Percentiles rank a stretch among this genome's conserved stretches.
phyloP scores from a whole-genome alignment of 495 filamentous ascomycete genomes.

The Echria macrotheca region DNA sequence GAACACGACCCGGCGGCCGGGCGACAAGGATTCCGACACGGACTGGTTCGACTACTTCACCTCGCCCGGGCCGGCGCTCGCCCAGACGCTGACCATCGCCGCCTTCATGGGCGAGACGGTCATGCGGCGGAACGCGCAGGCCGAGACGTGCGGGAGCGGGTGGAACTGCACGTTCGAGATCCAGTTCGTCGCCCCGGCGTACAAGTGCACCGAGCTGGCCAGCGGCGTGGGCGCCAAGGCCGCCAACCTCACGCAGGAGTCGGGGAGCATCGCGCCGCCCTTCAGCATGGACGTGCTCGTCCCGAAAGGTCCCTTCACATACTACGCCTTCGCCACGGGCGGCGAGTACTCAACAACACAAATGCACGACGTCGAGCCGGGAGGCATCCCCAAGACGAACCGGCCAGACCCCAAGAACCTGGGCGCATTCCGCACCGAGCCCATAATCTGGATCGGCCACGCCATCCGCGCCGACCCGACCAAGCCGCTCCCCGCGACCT shows the following conservation, averaged over 20 bases:
- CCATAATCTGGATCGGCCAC: constrained; percentile 34
- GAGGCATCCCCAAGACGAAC: constrained; percentile 23
- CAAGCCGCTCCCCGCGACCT: constrained; percentile 16
- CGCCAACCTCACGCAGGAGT: constrained; percentile 24
- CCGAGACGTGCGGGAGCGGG: constrained; percentile 31
- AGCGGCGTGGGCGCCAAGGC: constrained; percentile 27
- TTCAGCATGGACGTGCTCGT: constrained; percentile 29
- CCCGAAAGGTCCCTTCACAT: constrained; percentile 28
- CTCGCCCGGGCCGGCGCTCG: constrained; percentile 19
- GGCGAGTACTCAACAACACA: constrained; percentile 33
- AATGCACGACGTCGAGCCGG: constrained; percentile 25
- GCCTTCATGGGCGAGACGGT: constrained; percentile 29
- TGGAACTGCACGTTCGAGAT: constrained; percentile 35
- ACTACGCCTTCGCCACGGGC: constrained; percentile 30
- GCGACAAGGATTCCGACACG: constrained; percentile 4
- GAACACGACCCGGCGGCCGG: constrained; percentile 28
- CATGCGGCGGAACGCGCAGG: constrained; percentile 17
- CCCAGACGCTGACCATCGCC: constrained; percentile 23
- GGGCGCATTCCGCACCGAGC: constrained; percentile 35
- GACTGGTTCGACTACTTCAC: constrained; percentile 38
- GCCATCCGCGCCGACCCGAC: constrained; percentile 19
- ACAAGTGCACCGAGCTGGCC: constrained; percentile 33
- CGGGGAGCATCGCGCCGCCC: constrained; percentile 22
- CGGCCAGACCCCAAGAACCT: constrained; percentile 31
- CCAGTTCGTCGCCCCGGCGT: constrained; percentile 30